Evolutionary conservation across 805 yeast genomes (phyloP).

Genomic region (Brettanomyces naardenensis): DNA sequence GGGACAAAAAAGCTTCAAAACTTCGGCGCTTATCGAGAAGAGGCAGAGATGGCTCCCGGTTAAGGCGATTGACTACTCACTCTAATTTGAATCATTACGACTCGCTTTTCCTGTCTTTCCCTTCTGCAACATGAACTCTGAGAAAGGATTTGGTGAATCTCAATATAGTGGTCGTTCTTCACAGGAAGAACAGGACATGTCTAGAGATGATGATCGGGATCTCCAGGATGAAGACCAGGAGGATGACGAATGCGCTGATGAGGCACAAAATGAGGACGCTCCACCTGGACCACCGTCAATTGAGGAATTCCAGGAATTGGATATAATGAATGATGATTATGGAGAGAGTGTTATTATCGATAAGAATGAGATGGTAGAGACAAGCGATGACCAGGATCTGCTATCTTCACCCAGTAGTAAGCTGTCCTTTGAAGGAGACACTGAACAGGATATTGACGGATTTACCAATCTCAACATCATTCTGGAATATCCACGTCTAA

Average conservation of each 20-base stretch:
- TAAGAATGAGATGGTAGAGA: conserved; percentile 24
- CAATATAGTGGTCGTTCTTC: too few relatives aligned
- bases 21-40: too few relatives aligned
- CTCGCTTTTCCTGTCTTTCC: too few relatives aligned
- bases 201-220: not conserved
- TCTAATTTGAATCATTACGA: too few relatives aligned
- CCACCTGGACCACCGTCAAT: not conserved
- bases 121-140: too few relatives aligned
- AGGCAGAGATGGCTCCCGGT: too few relatives aligned
- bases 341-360: conserved; percentile 24
- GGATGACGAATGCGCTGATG: not conserved
- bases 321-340: conserved; percentile 10
- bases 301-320: not conserved
- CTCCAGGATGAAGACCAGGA: not conserved
- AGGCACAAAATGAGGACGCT: not conserved
- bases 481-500: conserved; percentile 33
- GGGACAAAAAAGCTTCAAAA: too few relatives aligned
- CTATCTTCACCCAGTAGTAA: conserved; percentile 23
- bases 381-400: conserved; percentile 22
- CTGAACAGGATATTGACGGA: conserved; percentile 25
- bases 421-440: conserved; percentile 15
- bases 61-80: too few relatives aligned
- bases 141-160: too few relatives aligned
- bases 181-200: too few relatives aligned
- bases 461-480: conserved; percentile 26